Evolutionary conservation across 345 rosid genomes (phyloP).

Genomic region (Acer yangbiense): DNA sequence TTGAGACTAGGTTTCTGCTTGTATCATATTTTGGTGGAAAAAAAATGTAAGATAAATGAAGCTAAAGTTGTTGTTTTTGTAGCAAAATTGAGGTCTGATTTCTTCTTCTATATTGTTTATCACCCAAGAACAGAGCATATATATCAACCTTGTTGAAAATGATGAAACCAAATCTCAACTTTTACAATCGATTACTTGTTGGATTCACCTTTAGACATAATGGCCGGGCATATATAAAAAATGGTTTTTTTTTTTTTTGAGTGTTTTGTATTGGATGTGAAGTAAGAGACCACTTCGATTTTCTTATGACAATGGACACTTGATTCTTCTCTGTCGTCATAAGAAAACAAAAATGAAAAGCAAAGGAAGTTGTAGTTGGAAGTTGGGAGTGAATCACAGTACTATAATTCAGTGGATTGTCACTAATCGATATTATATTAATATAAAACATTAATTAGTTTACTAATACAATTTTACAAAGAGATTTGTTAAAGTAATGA

Average conservation of each 20-base stretch:
- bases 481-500: not conserved
- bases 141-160: not conserved
- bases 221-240: constrained; percentile 2
- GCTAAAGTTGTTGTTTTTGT: not conserved
- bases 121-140: not conserved
- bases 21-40: not conserved
- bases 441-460: not conserved
- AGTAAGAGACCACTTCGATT: not conserved
- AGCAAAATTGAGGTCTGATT: not conserved
- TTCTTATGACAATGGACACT: not conserved
- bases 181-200: no score
- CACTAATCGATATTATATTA: not conserved
- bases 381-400: not conserved
- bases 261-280: not conserved
- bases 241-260: not conserved
- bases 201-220: not conserved
- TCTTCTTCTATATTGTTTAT: not conserved
- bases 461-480: not conserved
- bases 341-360: constrained; percentile 1
- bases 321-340: not conserved
- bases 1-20: constrained; percentile 2
- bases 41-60: not conserved
- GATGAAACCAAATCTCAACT: not conserved
- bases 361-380: constrained; percentile 9
- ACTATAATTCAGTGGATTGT: not conserved